Evolutionary conservation across 805 yeast species (phyloP).

Genomic region (Ogataea nonfermentans): DNA sequence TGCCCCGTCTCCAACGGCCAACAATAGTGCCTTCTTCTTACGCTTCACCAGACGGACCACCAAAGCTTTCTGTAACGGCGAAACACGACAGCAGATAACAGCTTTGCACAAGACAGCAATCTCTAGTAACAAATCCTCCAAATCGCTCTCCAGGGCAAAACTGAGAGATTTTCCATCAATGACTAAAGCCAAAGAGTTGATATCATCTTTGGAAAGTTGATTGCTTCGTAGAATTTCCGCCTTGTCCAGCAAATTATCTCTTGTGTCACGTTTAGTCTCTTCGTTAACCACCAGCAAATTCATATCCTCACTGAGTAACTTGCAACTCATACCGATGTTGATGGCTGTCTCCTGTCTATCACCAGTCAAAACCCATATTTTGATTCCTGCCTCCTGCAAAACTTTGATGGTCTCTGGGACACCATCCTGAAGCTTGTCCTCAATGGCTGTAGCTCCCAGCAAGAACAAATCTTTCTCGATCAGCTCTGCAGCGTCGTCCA

Average conservation of each 20-base stretch:
- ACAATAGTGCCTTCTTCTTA: constrained; percentile 67
- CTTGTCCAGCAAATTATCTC: constrained; percentile 69
- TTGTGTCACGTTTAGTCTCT: constrained; percentile 73
- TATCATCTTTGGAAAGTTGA: constrained; percentile 63
- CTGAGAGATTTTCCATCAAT: constrained; percentile 93
- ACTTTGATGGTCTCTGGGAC: constrained; percentile 97
- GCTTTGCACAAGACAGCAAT: constrained; percentile 89
- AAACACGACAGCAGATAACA: constrained; percentile 96
- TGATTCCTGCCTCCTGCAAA: constrained; percentile 93
- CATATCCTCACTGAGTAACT: constrained; percentile 92
- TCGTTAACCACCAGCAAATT: constrained; percentile 87
- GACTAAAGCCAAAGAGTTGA: constrained; percentile 78
- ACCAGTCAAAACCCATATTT: constrained; percentile 97
- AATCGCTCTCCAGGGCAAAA: constrained; percentile 76
- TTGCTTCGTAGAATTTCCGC: constrained; percentile 69
- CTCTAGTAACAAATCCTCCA: constrained; percentile 75
- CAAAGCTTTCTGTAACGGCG: constrained; percentile 94
- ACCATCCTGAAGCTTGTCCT: constrained; percentile 95
- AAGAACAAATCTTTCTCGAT: constrained; percentile 79
- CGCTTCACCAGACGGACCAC: constrained; percentile 93
- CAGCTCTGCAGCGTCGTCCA: constrained; percentile 86
- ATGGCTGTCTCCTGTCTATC: constrained; percentile 99
- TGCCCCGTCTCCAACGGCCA: constrained; percentile 99
- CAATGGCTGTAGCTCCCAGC: constrained; percentile 97
- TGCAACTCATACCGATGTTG: constrained; percentile 98